These are phyloP conservation scores for Puccinia coronata DNA, from an alignment of 1,284 basidiomycete species.

Conservation along the genomic window DNA sequence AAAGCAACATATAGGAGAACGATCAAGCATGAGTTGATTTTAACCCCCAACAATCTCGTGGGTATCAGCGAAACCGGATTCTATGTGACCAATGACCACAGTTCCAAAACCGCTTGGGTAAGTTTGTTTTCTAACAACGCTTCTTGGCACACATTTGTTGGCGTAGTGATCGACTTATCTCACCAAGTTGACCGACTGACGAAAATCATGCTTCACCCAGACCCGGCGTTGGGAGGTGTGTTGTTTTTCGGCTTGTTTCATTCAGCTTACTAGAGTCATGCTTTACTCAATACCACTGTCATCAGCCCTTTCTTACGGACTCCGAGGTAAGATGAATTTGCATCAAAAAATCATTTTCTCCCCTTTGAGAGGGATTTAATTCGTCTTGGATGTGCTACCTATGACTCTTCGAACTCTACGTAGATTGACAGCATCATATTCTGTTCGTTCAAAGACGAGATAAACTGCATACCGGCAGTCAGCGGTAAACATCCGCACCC, in stretches of 20 bases:
- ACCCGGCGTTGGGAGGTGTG: conserved; percentile 36
- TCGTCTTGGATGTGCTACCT: background rate
- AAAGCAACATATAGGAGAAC: conserved; percentile 34
- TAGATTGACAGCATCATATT: conserved; percentile 36
- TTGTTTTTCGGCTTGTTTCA: background rate
- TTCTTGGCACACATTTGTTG: background rate
- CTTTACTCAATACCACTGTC: background rate
- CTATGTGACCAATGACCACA: conserved; percentile 46
- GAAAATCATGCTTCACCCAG: conserved; percentile 6
- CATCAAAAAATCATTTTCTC: background rate
- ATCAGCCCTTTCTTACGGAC: conserved; percentile 4
- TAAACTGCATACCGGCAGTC: conserved; percentile 9
- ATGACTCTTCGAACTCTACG: background rate
- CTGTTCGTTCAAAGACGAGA: conserved; percentile 36
- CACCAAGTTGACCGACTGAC: background rate
- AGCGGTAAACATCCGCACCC: conserved; percentile 28
- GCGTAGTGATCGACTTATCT: background rate
- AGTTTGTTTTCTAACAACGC: background rate
- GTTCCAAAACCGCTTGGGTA: conserved; percentile 24
- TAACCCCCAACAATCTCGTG: conserved; percentile 41
- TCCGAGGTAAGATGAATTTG: conserved; percentile 10
- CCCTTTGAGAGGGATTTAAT: background rate
- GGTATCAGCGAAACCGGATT: conserved; percentile 23
- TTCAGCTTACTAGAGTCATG: background rate
- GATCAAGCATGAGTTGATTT: conserved; percentile 25